These are phyloP conservation scores for Chalara sp. DNA, from an alignment of 2,329 filamentous ascomycete genomes.

Conservation along the genomic window DNA sequence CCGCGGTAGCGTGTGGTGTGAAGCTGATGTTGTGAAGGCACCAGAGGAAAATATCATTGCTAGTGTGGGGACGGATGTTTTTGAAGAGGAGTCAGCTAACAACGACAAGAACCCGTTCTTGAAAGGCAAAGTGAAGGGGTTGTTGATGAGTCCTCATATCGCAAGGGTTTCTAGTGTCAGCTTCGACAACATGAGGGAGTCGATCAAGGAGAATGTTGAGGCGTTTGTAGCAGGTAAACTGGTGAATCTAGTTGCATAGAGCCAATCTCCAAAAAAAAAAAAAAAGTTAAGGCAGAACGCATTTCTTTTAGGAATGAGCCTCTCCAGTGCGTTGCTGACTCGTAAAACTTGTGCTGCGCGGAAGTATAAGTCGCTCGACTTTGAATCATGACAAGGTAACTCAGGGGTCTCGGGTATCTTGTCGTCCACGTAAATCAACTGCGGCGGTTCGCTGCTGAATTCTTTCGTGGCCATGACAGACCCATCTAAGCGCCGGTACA, in stretches of 20 bases:
- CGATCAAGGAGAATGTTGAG: slow-evolving; percentile 40
- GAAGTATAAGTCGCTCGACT: too few species aligned
- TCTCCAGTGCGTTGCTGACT: too few species aligned
- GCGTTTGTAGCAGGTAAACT: slow-evolving; percentile 31
- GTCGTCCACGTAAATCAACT: too few species aligned
- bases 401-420: too few species aligned
- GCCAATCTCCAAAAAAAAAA: background rate
- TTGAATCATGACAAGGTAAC: too few species aligned
- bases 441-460: too few species aligned
- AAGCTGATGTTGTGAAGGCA: slow-evolving; percentile 22
- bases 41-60: slow-evolving; percentile 12
- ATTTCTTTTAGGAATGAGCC: too few species aligned
- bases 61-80: too few species aligned
- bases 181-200: slow-evolving; percentile 36
- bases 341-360: too few species aligned
- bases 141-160: slow-evolving; percentile 45
- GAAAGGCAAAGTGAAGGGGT: slow-evolving; percentile 10
- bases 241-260: slow-evolving; percentile 11
- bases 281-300: too few species aligned
- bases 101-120: slow-evolving; percentile 30
- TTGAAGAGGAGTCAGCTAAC: slow-evolving; percentile 13
- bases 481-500: too few species aligned
- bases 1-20: slow-evolving; percentile 26
- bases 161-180: slow-evolving; percentile 46
- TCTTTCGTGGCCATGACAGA: too few species aligned